Conservation (phyloP, 345 rosid species). For the Gynandropsis gynandra region DNA sequence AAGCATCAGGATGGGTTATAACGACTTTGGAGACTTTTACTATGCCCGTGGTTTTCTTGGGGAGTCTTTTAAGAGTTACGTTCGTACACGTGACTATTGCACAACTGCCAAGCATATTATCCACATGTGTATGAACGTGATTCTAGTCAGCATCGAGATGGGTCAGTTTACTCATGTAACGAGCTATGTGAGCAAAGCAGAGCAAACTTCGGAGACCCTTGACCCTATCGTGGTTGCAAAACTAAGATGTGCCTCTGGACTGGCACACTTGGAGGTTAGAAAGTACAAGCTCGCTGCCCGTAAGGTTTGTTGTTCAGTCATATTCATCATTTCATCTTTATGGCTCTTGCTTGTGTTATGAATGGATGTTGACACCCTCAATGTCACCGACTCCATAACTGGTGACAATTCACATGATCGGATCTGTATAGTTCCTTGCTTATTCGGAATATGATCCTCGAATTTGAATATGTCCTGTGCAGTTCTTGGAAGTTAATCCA, state of each 20-base stretch:
- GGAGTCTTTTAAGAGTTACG: slow-evolving; percentile 88
- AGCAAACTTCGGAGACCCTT: slow-evolving; percentile 70
- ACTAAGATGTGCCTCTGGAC: slow-evolving; percentile 82
- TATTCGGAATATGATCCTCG: slow-evolving; percentile 8
- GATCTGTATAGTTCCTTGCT: neutral
- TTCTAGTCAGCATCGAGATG: slow-evolving; percentile 96
- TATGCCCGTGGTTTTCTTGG: slow-evolving; percentile 79
- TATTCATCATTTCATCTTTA: slow-evolving; percentile 3
- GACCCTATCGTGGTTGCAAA: slow-evolving; percentile 60
- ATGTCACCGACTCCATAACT: neutral
- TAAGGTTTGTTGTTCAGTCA: slow-evolving; percentile 46
- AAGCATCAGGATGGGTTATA: slow-evolving; percentile 97
- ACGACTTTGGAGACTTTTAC: slow-evolving; percentile 94
- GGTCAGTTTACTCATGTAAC: slow-evolving; percentile 92
- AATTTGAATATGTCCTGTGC: slow-evolving; percentile 21
- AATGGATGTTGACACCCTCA: neutral
- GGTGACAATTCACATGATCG: neutral
- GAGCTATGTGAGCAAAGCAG: slow-evolving; percentile 89
- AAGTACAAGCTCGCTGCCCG: slow-evolving; percentile 99
- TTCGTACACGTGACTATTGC: slow-evolving; percentile 93
- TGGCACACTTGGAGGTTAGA: slow-evolving; percentile 79
- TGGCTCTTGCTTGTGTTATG: slow-evolving; percentile 5
- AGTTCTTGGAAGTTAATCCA: slow-evolving; percentile 93
- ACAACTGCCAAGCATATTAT: slow-evolving; percentile 87
- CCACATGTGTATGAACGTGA: slow-evolving; percentile 92